phyloP scores from a whole-genome alignment of 176 grass and related monocot species.

The Juncus effusus region DNA sequence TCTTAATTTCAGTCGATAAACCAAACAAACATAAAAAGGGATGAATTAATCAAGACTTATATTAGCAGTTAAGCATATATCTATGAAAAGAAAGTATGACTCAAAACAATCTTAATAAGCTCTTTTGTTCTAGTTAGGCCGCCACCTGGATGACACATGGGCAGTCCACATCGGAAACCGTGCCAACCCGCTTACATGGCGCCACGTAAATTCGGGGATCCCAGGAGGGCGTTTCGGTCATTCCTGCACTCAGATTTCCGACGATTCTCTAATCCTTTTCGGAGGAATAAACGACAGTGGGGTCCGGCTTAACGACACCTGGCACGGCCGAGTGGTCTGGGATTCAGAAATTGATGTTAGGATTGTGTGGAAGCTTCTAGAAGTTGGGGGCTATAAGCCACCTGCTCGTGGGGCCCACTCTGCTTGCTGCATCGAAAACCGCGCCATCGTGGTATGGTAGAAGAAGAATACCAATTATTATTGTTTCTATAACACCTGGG shows the following conservation, averaged over 20 bases:
- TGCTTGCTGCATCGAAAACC: constrained; percentile 65
- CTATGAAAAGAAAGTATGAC: no score
- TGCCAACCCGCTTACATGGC: constrained; percentile 56
- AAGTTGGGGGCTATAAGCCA: constrained; percentile 53
- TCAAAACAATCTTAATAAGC: constrained; percentile 17
- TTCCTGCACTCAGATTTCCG: constrained; percentile 52
- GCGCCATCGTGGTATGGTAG: constrained; percentile 8
- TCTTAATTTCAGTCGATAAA: neutral
- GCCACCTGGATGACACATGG: constrained; percentile 96
- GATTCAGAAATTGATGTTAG: constrained; percentile 45
- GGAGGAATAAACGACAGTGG: constrained; percentile 87
- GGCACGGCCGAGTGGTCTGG: constrained; percentile 58
- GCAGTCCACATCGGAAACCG: constrained; percentile 77
- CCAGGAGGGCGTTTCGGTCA: constrained; percentile 92
- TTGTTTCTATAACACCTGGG: no score
- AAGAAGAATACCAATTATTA: no score
- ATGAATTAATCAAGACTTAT: no score
- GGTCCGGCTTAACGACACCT: constrained; percentile 73
- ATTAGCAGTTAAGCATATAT: no score
- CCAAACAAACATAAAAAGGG: no score
- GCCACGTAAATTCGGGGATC: constrained; percentile 65
- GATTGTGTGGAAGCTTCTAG: constrained; percentile 67
- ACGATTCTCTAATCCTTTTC: constrained; percentile 58
- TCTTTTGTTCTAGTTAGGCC: constrained; percentile 67
- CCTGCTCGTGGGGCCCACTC: constrained; percentile 82